Base-by-base conservation (phyloP, 768 basidiomycete genomes). In the Hygrocybe punicea region DNA sequence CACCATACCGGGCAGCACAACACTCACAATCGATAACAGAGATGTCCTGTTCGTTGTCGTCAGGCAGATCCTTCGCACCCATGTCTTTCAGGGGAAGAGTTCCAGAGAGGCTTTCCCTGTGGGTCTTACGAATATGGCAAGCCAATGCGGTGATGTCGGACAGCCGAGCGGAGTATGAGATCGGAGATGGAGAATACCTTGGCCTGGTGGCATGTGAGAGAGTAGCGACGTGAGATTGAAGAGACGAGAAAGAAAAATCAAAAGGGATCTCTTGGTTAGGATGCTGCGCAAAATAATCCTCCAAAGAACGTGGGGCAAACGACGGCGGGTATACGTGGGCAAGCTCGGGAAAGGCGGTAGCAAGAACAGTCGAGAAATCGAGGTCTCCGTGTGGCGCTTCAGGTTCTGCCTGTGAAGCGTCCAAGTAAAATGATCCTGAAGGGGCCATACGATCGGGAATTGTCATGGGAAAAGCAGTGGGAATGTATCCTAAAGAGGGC, bases 401-500 rank as follows among this genome's bases (percentile, higher is more conserved):
- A 24, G 39, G 33, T 35, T 14, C 34, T 3, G 35, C 4, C 6
- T 40, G 40, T 5, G 24, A 16, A 23, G 16, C 19, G 33, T 24
- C 51, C 17, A 29, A 17, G 13, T 7, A 10, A 47, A 19, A 45
- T 25, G 24, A 23, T 25, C 25, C 39, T 3, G 23, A 13, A 45
- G 40, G 17, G 19, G 40, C 19, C 21, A 21, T 11, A 19, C 40
- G n/a, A 10, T 8, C 40, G 40, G 48, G 40, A 14, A 46, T 19
- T 11, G 50, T 10, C 16, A 34, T 34, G 6, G 58, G 52, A 19
- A 53, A 58, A 17, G 44, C 40, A 8, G 34, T 35, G 16, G 42
- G 52, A 24, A 49, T 49, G 35, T 47, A 58, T 4, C 52, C 58
- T 23, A 49, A 45, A n/a, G 58, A 54, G 19, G 39, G 51, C 9